Evolutionary conservation across 257 asterid species (phyloP), one percentile per base, ranked within the genome.

Genomic region (Rehmannia glutinosa): DNA sequence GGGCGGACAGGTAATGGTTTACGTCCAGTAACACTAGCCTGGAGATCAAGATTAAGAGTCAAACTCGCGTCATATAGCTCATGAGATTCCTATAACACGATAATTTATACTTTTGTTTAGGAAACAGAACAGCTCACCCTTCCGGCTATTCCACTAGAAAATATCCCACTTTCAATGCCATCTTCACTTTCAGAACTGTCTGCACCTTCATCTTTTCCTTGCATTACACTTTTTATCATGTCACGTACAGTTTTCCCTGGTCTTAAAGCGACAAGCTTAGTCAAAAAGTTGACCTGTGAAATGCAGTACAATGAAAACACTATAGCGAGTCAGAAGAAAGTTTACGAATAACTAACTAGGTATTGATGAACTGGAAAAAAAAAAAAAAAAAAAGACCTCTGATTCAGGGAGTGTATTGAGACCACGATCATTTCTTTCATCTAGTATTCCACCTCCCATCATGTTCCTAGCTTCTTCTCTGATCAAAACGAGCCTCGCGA

Each of bases 391-490:
- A 77, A 62, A 69, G 62, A 92, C 98, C 97, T 90, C 97, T 52
- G 98, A 80, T 82, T 93, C 89, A 66, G 97, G 98, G 35, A 93
- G 96, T 15, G 88, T 90, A 46, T 51, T 86, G 61, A 90, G 81
- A 75, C 98, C 97, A 42, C 96, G 96, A 46, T 91, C 89, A 74
- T 93, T 93, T 86, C 98, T 86, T 78, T 90, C 97, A 66, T 93
- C 96, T 21, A 93, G 81, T 79, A 93, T 75, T 70, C 98, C 98
- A 70, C 98, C 98, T 20, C 98, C 97, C 97, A 93, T 88, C 98
- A 90, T 92, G 73, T 81, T 81, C 77, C 96, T 86, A 50, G 98
- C 95, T 85, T 93, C 98, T 88, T 93, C 98, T 88, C 97, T 84
- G 73, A 93, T 81, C 79, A 93, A 84, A 76, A 87, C 97, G 36